These are phyloP conservation scores for Durio zibethinus DNA, from an alignment of 345 rosid genomes.

Conservation along the genomic window DNA sequence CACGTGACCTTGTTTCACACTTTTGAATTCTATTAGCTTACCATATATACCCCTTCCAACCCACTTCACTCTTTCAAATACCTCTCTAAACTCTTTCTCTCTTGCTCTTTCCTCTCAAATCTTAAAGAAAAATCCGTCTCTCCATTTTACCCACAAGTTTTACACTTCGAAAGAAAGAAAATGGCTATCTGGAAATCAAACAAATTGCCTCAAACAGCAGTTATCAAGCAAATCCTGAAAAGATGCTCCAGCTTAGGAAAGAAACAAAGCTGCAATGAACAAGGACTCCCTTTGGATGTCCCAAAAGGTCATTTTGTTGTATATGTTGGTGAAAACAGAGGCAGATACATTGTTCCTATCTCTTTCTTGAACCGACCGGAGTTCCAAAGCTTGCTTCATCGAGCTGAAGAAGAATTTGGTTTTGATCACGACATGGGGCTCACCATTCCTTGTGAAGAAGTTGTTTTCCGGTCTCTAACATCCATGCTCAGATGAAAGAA, in stretches of 20 bases:
- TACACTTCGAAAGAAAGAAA: neutral
- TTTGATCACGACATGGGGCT: conserved; percentile 84
- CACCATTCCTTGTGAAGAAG: conserved; percentile 83
- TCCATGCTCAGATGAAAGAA: conserved; percentile 48
- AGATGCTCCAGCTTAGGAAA: conserved; percentile 78
- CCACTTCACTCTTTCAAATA: conserved; percentile 3
- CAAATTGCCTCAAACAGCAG: conserved; percentile 62
- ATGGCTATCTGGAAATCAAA: conserved; percentile 59
- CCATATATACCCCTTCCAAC: conserved; percentile 34
- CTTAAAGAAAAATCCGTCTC: neutral
- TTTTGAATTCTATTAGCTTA: conserved; percentile 4
- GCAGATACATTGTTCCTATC: conserved; percentile 73
- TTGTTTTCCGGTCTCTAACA: conserved; percentile 60
- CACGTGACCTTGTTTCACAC: conserved; percentile 27
- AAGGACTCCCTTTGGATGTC: conserved; percentile 60
- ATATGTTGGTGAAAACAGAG: conserved; percentile 71
- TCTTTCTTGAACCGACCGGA: conserved; percentile 66
- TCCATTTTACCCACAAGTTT: neutral
- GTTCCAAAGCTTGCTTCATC: conserved; percentile 61
- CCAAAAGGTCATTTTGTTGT: conserved; percentile 86
- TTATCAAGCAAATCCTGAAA: conserved; percentile 68
- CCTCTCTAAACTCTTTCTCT: neutral
- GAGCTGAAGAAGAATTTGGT: conserved; percentile 80
- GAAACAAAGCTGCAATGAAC: conserved; percentile 52
- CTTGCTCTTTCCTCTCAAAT: neutral